Base-by-base conservation (phyloP, 352 stramenopile species). In the Poterioochromonas sp. region DNA sequence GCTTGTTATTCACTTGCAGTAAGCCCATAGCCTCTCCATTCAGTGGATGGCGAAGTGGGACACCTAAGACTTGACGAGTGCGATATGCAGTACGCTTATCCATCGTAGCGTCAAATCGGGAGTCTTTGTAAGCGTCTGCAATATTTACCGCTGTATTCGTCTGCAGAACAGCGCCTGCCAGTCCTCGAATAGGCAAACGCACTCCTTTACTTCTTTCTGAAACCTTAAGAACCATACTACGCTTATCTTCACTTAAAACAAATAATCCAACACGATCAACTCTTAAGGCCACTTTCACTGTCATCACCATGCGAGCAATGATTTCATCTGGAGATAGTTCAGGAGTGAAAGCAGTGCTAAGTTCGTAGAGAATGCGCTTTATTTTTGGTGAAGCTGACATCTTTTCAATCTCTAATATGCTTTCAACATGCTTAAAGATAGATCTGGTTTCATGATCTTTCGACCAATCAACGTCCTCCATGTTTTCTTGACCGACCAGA, bases 191-290 rank as follows among this genome's bases (percentile, higher is more conserved):
- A 18, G 65, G 65, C 2, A 74, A 35, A 26, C 65, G 65, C 51
- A 74, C 41, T 34, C 65, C 65, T 54, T 74, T 74, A n/a, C 39
- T 54, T 11, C 65, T 34, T n/a, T 74, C 65, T 39, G 65, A 74
- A 18, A 74, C 40, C 40, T 74, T 74, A 22, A 74, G 41, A 58
- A 74, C 53, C 65, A 74, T 74, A n/a, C 65, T 74, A 15, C 29
- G 49, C n/a, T 39, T 35, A 54, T 74, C 65, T 39, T 74, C 65
- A 35, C 39, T 58, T n/a, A 74, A 54, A 18, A 74, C 41, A n/a
- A 74, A 74, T 8, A 74, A 54, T 22, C 65, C 65, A 29, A 74
- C 65, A 37, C 65, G 20, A n/a, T 74, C 65, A 29, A 51, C 65
- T 54, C 53, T 51, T 18, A 74, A 39, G 12, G 65, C 65, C 18